Evolutionary conservation across 1,284 basidiomycete species (phyloP).

Genomic region (Apiotrichum domesticum): DNA sequence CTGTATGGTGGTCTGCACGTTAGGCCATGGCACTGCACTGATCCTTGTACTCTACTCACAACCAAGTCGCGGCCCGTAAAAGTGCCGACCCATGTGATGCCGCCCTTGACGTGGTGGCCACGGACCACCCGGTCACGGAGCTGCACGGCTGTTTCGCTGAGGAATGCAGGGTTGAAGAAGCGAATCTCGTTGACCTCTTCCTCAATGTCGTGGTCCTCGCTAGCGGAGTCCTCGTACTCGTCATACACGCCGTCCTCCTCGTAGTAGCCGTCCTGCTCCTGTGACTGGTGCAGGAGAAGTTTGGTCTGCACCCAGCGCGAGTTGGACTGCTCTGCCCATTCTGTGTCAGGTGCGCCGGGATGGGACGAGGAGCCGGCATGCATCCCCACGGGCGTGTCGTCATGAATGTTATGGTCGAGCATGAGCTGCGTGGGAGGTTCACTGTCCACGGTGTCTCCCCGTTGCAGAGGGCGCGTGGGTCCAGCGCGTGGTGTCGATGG

Average conservation of each 20-base stretch:
- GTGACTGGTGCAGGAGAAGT: conserved; percentile 40
- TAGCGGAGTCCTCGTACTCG: conserved; percentile 53
- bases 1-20: conserved; percentile 67
- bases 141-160: conserved; percentile 82
- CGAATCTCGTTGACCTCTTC: conserved; percentile 63
- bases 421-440: background rate
- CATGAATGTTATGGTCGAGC: background rate
- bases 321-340: conserved; percentile 32
- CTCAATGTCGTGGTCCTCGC: conserved; percentile 49
- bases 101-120: conserved; percentile 81
- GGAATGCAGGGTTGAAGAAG: conserved; percentile 78
- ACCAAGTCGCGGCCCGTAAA: conserved; percentile 92
- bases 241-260: conserved; percentile 47
- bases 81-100: conserved; percentile 74
- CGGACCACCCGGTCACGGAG: conserved; percentile 78
- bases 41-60: conserved; percentile 52
- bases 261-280: conserved; percentile 23
- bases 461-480: background rate
- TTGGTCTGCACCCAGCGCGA: conserved; percentile 44
- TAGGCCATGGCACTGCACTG: too few species aligned
- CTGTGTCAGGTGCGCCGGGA: conserved; percentile 12
- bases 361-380: background rate
- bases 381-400: too few species aligned
- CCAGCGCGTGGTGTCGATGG: background rate
- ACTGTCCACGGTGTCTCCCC: background rate